Evolutionary conservation across 1,139 yeast genomes (phyloP), one percentile per base, ranked within the genome.

Genomic region (Magnusiomyces sp.): DNA sequence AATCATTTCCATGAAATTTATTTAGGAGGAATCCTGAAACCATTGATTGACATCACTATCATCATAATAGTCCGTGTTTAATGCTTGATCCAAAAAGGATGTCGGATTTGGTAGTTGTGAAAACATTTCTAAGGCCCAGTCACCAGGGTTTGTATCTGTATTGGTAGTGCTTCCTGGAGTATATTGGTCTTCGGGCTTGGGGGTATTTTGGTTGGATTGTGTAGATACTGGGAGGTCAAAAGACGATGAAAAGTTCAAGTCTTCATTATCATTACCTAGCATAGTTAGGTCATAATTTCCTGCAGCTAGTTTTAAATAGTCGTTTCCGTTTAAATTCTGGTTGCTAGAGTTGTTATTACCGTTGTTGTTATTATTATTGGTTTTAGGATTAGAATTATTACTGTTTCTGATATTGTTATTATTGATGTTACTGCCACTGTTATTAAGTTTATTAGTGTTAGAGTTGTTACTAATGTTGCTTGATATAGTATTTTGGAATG

Each of bases 21-120:
- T n/a, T 20, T n/a, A 23, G 29, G 29, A 23, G 4, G 29, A 23
- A 23, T 16, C 42, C 3, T 20, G 31, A 39, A 39, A 39, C 42
- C 42, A 39, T 39, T 39, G 42, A n/a, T 39, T 39, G 3, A 39
- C 42, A 39, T 39, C 42, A 9, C 17, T 31, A 17, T 39, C 29
- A 7, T 23, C 29, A 23, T 23, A 23, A 23, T 23, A 23, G 7
- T 23, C 29, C 7, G 29, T 23, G 7, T 4, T 13, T 17, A 64
- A 45, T 2, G 66, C 68, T 49, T 63, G 64, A 49, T 65, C 69
- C 40, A 65, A 49, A 49, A 66, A 66, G 32, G 67, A 61, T 2
- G 70, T 66, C 44, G 66, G 68, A 50, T 66, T 66, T 2, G 70
- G 70, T 40, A 66, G 52, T 47, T 63, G 66, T 10, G 68, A 62